Evolutionary conservation across 2,329 filamentous ascomycete species (phyloP).

Genomic region (Myriosclerotinia curreyana): DNA sequence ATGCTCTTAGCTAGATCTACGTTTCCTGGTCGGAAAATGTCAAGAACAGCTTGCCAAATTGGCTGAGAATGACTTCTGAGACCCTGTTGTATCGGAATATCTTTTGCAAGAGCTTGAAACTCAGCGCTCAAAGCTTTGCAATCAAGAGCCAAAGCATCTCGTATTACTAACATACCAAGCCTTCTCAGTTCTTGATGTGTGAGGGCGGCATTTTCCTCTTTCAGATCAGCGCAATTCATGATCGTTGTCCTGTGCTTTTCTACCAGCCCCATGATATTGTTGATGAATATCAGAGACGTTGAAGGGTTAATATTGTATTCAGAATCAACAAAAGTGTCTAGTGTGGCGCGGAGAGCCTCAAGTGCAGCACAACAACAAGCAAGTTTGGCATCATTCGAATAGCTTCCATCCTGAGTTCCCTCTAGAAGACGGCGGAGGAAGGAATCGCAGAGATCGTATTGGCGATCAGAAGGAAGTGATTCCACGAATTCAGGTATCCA

Average conservation of each 20-base stretch:
- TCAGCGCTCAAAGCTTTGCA: slow-evolving; percentile 68
- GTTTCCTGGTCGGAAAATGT: slow-evolving; percentile 63
- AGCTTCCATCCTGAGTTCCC: slow-evolving; percentile 54
- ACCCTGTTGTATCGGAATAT: slow-evolving; percentile 61
- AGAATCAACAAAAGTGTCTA: slow-evolving; percentile 54
- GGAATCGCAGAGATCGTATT: slow-evolving; percentile 77
- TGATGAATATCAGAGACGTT: slow-evolving; percentile 59
- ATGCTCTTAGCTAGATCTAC: slow-evolving; percentile 72
- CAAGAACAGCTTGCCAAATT: slow-evolving; percentile 75
- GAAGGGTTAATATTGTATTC: slow-evolving; percentile 49
- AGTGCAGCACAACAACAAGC: slow-evolving; percentile 64
- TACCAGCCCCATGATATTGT: slow-evolving; percentile 63
- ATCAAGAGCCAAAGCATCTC: slow-evolving; percentile 66
- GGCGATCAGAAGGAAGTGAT: slow-evolving; percentile 72
- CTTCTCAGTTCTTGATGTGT: slow-evolving; percentile 48
- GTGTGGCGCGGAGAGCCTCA: slow-evolving; percentile 55
- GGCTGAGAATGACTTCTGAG: slow-evolving; percentile 67
- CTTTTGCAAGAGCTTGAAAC: slow-evolving; percentile 61
- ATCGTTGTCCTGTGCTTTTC: slow-evolving; percentile 62
- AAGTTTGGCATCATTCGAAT: slow-evolving; percentile 55
- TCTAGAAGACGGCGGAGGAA: slow-evolving; percentile 72
- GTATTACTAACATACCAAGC: slow-evolving; percentile 62
- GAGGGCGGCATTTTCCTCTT: slow-evolving; percentile 44
- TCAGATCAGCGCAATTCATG: slow-evolving; percentile 50
- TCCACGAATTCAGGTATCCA: slow-evolving; percentile 78